These are phyloP conservation scores for Fraxinus baroniana DNA, from an alignment of 305 asterid genomes.

Conservation along the genomic window DNA sequence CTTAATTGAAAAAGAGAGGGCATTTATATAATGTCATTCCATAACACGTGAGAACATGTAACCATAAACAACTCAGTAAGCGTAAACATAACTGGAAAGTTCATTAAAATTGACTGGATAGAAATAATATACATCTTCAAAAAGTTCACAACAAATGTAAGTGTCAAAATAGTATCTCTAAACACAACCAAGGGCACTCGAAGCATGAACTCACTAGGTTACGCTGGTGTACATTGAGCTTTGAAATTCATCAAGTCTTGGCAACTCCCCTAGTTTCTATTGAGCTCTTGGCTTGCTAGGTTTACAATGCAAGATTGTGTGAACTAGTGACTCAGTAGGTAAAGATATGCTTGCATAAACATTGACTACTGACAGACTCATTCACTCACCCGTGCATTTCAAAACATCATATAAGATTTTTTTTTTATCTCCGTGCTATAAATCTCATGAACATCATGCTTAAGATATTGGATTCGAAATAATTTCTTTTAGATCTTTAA, in stretches of 20 bases:
- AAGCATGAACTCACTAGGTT: not conserved
- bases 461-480: not conserved
- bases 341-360: not conserved
- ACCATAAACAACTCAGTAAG: not conserved
- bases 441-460: not conserved
- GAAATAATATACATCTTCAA: not conserved
- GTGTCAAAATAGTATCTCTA: not conserved
- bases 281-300: not conserved
- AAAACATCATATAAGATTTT: not conserved
- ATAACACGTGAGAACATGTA: not conserved
- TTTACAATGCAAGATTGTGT: not conserved
- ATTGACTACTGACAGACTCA: not conserved
- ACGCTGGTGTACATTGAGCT: not conserved
- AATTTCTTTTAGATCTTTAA: not conserved
- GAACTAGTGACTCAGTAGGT: not conserved
- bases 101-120: not conserved
- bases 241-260: not conserved
- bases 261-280: not conserved
- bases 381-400: not conserved
- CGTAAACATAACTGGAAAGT: not conserved
- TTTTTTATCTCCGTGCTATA: not conserved
- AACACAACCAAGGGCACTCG: not conserved
- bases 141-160: not conserved
- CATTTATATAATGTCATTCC: not conserved
- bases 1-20: not conserved